Evolutionary conservation across 768 basidiomycete species (phyloP), one percentile per base, ranked within the genome.

Genomic region (Auriscalpium microsporum): DNA sequence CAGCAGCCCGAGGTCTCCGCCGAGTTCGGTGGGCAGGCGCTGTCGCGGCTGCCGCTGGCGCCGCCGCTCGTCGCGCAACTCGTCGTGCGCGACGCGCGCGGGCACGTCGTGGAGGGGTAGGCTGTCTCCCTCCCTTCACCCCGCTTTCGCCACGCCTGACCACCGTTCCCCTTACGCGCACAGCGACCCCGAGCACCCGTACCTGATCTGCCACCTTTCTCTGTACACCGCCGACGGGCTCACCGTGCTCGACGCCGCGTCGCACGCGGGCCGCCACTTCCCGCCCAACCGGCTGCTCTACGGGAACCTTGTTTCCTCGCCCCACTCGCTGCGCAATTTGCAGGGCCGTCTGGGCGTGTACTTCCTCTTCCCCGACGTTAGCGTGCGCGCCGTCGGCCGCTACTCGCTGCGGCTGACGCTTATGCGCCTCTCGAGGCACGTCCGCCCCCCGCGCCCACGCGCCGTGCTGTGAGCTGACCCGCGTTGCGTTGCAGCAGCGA

Each of bases 301-400:
- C 66, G 93, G 93, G 48, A 90, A 86, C 58, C 74, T 94, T 33
- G 90, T 94, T 28, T 84, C 92, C 14, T 85, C 87, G 1, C 80
- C 90, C 6, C 84, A 94, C 47, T 79, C 84, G 50, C 73, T 93
- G 63, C 81, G 86, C 58, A 89, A 95, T 68, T 76, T 87, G 40
- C 82, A 88, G 67, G 90, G 90, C 55, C 82, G 85, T 50, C 75
- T 77, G 63, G 87, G 92, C n/a, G 73, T 90, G 46, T 94, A 88
- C 69, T 94, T 96, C 64, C 71, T 93, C 53, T 96, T 94, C 64
- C 86, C 93, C 8, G 93, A 96, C 69, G 90, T 90, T 63, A 91
- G 90, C 67, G 82, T 95, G 55, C 80, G 90, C 16, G 80, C 79
- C 73, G 76, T 80, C 23, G 93, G 93, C 8, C 78, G 76, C 16